Base-by-base conservation (phyloP, 768 basidiomycete genomes). In the Flagelloscypha sp. region DNA sequence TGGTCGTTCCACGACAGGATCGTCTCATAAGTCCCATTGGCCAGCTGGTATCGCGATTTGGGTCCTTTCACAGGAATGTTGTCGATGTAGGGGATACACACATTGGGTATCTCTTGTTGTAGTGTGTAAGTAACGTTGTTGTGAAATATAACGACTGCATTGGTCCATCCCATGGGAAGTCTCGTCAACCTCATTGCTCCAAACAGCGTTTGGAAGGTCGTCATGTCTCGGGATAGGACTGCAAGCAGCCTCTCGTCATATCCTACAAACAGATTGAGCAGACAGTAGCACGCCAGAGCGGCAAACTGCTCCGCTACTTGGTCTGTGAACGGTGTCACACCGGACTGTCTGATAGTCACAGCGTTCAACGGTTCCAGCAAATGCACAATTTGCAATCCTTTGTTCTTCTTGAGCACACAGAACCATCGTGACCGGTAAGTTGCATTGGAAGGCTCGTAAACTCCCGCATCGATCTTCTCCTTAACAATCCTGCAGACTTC, bases 401-500 rank as follows among this genome's bases (percentile, higher is more conserved):
- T 56, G 36, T 65, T 56, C 37, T 64, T 63, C 48, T 66, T 65
- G 5, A 48, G 16, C 0, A 68, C 58, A 21, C 55, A 58, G 33
- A 67, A 71, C 64, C 61, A 67, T 6, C 54, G 37, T 0, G 59
- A 61, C 0, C 59, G 46, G 19, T 71, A 71, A 0, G 63, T 63
- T 0, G 55, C 55, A 23, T 64, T 54, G 0, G 56, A 62, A 0
- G 52, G 57, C 42, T 72, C 58, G 34, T 66, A 69, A 0, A 66
- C 56, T 1, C 68, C 62, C 0, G 62, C 47, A 0, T 39, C 49
- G 8, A 67, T 53, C 38, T 69, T 69, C 1, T 44, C 37, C 12
- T 54, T 48, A 7, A 68, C 48, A 0, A 65, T 33, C 4, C 45
- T 24, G 13, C 44, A 43, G 12, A 68, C 54, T 33, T 61, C 38